Evolutionary conservation across 805 yeast species (phyloP).

Genomic region (Schizosaccharomyces japonicus): DNA sequence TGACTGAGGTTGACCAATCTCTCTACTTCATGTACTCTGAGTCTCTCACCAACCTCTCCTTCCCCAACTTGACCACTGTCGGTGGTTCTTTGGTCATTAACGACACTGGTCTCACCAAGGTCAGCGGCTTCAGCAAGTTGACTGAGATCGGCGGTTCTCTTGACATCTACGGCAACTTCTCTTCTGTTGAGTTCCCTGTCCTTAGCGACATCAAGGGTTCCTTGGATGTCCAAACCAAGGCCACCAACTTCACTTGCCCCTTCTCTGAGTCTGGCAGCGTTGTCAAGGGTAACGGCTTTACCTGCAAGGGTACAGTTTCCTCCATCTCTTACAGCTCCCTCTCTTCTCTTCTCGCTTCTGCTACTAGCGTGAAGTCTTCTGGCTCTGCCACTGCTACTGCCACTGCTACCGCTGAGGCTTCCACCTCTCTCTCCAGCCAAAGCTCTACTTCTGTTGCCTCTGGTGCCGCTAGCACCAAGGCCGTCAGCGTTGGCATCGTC

Average conservation of each 20-base stretch:
- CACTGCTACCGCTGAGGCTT: constrained; percentile 13
- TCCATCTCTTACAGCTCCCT: background rate
- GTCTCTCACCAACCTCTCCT: constrained; percentile 41
- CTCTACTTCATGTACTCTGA: constrained; percentile 53
- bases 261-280: constrained; percentile 56
- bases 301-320: constrained; percentile 20
- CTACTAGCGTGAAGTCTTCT: background rate
- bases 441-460: constrained; percentile 19
- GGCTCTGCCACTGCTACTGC: constrained; percentile 8
- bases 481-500: background rate
- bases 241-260: constrained; percentile 60
- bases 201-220: constrained; percentile 78
- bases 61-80: constrained; percentile 43
- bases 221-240: constrained; percentile 47
- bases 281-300: constrained; percentile 74
- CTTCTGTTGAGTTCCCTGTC: constrained; percentile 49
- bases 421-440: constrained; percentile 16
- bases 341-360: background rate
- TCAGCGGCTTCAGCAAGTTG: constrained; percentile 54
- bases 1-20: constrained; percentile 43
- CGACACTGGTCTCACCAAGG: constrained; percentile 44
- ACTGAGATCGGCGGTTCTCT: constrained; percentile 73
- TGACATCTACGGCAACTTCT: constrained; percentile 53
- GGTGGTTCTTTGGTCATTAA: constrained; percentile 85
- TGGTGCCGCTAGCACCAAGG: background rate